Evolutionary conservation across 106 monocot species (phyloP), one percentile per base, ranked within the genome.

Genomic region (Dendrobium officinale): DNA sequence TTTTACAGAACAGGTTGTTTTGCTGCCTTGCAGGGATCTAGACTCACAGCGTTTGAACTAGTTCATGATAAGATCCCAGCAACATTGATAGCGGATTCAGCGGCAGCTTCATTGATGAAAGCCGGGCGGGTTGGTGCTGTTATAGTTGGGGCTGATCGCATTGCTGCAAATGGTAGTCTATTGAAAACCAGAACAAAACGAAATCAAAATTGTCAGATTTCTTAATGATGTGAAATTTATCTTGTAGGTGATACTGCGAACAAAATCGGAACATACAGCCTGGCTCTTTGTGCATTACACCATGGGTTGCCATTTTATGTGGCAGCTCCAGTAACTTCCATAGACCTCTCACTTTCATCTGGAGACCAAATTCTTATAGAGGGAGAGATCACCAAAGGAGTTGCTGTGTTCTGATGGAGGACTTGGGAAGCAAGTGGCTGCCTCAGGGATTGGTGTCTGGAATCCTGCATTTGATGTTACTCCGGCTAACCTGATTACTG

Each of bases 401-500:
- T 85, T 98, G 79, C 40, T 98, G 79, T 45, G 88, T 85, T 87
- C 97, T 76, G 92, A 91, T 75, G 97, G 98, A 77, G 98, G 98
- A 8, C 87, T 89, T 15, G 98, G 95, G 55, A 86, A 95, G 81
- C 94, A 92, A 84, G 91, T 98, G 33, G 98, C 94, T 78, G 94
- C 98, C 33, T 83, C 87, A 67, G 98, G 95, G 33, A 98, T 98
- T 55, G 68, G 80, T 83, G 95, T 98, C 9, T 98, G 98, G 98
- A 98, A 98, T 74, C 98, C 98, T 49, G 98, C 98, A 78, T 98
- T 98, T 80, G 98, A 98, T 89, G 92, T 98, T 37, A 98, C 98
- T 41, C 95, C 95, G 16, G 92, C 98, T 47, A 88, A 78, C 78
- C 79, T 98, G 70, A 95, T 98, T 64, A 92, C 88, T 47, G 95